phyloP scores from a whole-genome alignment of 2,329 filamentous ascomycete species.

The Polytolypa hystricis region DNA sequence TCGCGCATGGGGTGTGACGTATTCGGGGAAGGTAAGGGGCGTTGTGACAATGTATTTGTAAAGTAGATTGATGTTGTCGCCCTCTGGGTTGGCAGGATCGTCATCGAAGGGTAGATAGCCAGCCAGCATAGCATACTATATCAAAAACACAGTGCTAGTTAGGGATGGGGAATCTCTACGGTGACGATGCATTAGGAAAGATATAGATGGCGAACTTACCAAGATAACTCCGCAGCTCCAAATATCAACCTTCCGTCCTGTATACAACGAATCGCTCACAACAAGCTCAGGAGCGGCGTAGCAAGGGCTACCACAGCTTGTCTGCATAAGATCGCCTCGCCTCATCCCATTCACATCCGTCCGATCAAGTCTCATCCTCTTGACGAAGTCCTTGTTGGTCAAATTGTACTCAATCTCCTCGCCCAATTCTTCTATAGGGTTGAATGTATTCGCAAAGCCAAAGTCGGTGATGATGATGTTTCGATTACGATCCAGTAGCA shows the following conservation, averaged over 20 bases:
- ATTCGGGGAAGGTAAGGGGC: conserved; percentile 94
- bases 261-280: conserved; percentile 94
- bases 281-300: conserved; percentile 96
- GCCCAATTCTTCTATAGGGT: conserved; percentile 72
- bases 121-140: conserved; percentile 96
- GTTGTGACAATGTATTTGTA: conserved; percentile 99
- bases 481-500: conserved; percentile 86
- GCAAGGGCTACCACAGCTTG: conserved; percentile 94
- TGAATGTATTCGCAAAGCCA: conserved; percentile 96
- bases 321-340: conserved; percentile 95
- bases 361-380: conserved; percentile 73
- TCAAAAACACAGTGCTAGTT: conserved; percentile 9
- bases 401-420: conserved; percentile 86
- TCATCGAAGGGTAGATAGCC: conserved; percentile 97
- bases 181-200: conserved; percentile 1
- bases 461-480: conserved; percentile 99
- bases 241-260: conserved; percentile 93
- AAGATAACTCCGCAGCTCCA: conserved; percentile 99
- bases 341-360: conserved; percentile 62
- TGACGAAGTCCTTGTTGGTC: conserved; percentile 77
- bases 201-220: conserved; percentile 47
- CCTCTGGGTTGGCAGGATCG: conserved; percentile 94
- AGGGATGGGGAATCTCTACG: background rate
- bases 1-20: conserved; percentile 90
- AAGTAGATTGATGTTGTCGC: conserved; percentile 95